These are phyloP conservation scores for Irpex sp. DNA, from an alignment of 1,284 basidiomycete species.

Conservation along the genomic window DNA sequence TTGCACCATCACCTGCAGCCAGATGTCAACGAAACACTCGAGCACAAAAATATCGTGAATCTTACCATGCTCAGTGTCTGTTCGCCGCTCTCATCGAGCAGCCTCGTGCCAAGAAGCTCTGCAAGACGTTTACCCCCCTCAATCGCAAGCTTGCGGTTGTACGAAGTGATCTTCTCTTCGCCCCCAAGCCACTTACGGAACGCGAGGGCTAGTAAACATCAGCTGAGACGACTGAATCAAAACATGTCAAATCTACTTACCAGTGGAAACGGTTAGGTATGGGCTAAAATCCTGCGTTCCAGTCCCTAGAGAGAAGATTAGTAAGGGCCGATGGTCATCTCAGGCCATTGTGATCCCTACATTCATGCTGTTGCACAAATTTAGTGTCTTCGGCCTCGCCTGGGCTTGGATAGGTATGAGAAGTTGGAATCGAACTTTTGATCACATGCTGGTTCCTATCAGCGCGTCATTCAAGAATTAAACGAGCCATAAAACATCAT, in stretches of 20 bases:
- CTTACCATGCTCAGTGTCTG: constrained; percentile 74
- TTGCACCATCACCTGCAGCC: constrained; percentile 17
- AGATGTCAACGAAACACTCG: background rate
- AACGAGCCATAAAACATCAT: background rate
- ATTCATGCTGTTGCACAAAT: constrained; percentile 61
- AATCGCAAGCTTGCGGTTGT: constrained; percentile 74
- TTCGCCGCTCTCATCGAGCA: constrained; percentile 58
- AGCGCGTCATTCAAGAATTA: background rate
- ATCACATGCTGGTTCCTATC: constrained; percentile 77
- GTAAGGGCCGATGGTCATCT: background rate
- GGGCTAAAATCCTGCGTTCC: constrained; percentile 62
- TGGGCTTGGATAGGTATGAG: constrained; percentile 50
- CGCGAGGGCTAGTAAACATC: constrained; percentile 52
- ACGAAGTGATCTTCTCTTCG: constrained; percentile 73
- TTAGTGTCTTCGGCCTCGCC: constrained; percentile 25
- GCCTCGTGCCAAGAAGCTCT: constrained; percentile 59
- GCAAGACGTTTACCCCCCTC: constrained; percentile 68
- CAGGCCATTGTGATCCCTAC: constrained; percentile 27
- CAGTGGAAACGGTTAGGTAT: constrained; percentile 50
- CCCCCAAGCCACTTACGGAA: constrained; percentile 84
- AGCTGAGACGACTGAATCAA: background rate
- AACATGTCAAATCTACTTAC: constrained; percentile 28
- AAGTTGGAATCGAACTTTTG: constrained; percentile 74
- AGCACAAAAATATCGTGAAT: background rate
- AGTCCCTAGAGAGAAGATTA: constrained; percentile 46